phyloP scores from a whole-genome alignment of 1,284 basidiomycete species.

The Kalmanozyma brasiliensis region DNA sequence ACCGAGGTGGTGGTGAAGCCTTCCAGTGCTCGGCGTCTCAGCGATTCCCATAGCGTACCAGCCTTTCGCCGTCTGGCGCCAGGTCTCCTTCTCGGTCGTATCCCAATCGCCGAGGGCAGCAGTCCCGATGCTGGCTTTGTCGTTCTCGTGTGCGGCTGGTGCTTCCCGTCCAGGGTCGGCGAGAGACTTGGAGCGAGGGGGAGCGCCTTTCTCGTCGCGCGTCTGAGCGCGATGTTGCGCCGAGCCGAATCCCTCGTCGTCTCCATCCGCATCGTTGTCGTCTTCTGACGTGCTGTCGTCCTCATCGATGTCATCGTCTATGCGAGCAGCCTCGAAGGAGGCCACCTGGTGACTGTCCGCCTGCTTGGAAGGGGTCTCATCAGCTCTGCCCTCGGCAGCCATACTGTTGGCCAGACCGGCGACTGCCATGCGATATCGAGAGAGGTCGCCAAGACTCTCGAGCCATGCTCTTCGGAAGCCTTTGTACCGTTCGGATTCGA shows the following conservation, averaged over 20 bases:
- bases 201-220: not conserved
- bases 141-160: constrained; percentile 20
- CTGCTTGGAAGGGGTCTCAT: constrained; percentile 29
- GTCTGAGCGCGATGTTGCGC: not conserved
- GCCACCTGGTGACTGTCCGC: not conserved
- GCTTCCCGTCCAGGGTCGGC: not conserved
- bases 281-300: constrained; percentile 13
- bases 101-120: constrained; percentile 87
- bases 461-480: constrained; percentile 87
- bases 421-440: constrained; percentile 93
- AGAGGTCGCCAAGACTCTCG: constrained; percentile 94
- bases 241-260: constrained; percentile 1
- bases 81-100: constrained; percentile 90
- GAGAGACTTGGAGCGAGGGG: not conserved
- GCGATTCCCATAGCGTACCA: constrained; percentile 91
- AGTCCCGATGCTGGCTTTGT: constrained; percentile 78
- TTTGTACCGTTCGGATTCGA: constrained; percentile 81
- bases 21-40: constrained; percentile 88
- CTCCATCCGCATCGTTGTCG: constrained; percentile 3
- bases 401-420: constrained; percentile 69
- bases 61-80: constrained; percentile 86
- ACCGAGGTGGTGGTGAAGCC: constrained; percentile 94
- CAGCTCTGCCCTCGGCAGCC: constrained; percentile 68
- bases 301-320: constrained; percentile 31
- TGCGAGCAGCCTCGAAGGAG: constrained; percentile 19